Base-by-base conservation (phyloP, 2,329 filamentous ascomycete species). In the Davidsoniella neocaledoniae region DNA sequence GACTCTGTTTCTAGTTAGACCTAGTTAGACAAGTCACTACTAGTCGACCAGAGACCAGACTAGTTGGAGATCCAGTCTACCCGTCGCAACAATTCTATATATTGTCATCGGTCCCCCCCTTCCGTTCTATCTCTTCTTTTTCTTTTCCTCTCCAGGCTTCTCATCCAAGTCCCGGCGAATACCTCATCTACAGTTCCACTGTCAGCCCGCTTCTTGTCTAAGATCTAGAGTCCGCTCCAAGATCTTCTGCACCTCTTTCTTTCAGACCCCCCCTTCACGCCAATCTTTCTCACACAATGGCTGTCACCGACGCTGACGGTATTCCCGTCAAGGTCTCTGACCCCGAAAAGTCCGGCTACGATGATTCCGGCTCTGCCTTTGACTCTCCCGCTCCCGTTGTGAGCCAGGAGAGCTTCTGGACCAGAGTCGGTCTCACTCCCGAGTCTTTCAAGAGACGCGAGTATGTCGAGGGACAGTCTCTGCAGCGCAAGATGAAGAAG, bases 401-500 rank as follows among this genome's bases (percentile, higher is more conserved):
- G 42, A 29, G 58, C 41, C 58, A 64, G 14, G 60, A 61, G 46
- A 55, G 59, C 53, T 65, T 61, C 54, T 55, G 58, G 56, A 67
- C 64, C 36, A 60, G 65, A 49, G 64, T 62, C 49, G 65, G 65
- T 49, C 53, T 67, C 43, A 66, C 61, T 56, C 37, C 60, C 12
- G 58, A 64, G 33, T 66, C 64, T 23, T 67, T 67, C 62, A 61
- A 62, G 57, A 59, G 57, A 52, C 59, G 59, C 49, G 53, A 61
- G 53, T 64, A 63, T 56, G 62, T 62, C 46, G 42, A 10, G 2
- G 62, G 61, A 42, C 58, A 60, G 42, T 61, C 69, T 56, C 61
- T 71, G 43, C 66, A 70, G 55, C 64, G 65, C 46, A 61, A 64
- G 56, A 73, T 78, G 66, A 72, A 73, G 65, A 64, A 66, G 47